Base-by-base conservation (phyloP, 805 yeast genomes). In the Peterozyma toletana region DNA sequence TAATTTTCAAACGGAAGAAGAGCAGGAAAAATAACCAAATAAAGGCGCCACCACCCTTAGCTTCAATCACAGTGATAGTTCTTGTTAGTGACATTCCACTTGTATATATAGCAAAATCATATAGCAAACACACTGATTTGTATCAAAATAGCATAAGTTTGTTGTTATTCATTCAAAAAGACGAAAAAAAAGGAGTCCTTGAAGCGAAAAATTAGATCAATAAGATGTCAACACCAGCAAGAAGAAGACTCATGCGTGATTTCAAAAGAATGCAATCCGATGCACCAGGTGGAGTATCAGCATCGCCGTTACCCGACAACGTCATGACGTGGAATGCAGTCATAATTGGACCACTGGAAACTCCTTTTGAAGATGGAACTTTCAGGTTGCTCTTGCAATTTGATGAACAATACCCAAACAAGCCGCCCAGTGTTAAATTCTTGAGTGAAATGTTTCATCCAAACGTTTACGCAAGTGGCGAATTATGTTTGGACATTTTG, bases 271-370 rank as follows among this genome's bases (percentile, higher is more conserved):
- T 93, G 83, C 96, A 93, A 64, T 93, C 85, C 68, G 99, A 93
- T 64, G 93, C 98, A 11, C 96, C 99, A 18, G 93, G 95, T 30
- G 99, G 99, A 13, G 96, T 93, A 10, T 86, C 96, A 5, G 99
- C 99, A 0, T 86, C 96, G 5, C 99, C 99, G 4, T 75, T 91
- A 42, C 89, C 98, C 4, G 98, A 93, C 60, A 93, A 93, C 57
- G 97, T 93, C 41, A 89, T 93, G 96, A 77, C 86, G 33, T 93
- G 99, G 90, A 93, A 93, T 63, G 99, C 97, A 0, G 96, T 93
- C 47, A 93, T 93, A 49, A 90, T 93, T 45, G 99, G 99, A 0
- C 99, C 99, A 1, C 82, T 91, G 21, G 97, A 89, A 51, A 93
- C 99, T 0, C 98, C 99, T 3, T 93, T 88, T 59, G 99, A 93